Evolutionary conservation across 2,329 filamentous ascomycete genomes (phyloP), one percentile per base, ranked within the genome.

Genomic region (Shiraia sp.): DNA sequence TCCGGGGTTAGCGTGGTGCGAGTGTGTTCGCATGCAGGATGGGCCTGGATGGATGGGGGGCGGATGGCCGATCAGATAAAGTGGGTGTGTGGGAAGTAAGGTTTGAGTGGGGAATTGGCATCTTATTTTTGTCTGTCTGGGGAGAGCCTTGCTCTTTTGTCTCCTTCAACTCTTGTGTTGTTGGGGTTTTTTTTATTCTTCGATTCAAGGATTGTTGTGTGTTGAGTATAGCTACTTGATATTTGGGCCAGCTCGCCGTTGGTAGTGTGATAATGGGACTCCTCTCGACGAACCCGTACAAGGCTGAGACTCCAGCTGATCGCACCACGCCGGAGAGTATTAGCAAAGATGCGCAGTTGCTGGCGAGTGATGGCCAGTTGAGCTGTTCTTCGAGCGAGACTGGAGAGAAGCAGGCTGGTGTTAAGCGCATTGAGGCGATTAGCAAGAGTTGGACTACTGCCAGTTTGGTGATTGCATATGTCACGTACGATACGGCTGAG

Each of bases 341-440:
- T 24, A 42, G 31, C 3, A 54, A 54, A 10, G 41, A 50, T 24
- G 19, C 32, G 1, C 40, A 47, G 4, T 41, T 13, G 34, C 28
- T 4, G 36, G 27, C 33, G 48, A 47, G 2, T 16, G 22, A 38
- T 25, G 31, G 15, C 2, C 27, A 26, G 5, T 38, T 36, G 6
- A 38, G 35, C 29, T 44, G 57, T 24, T 43, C 40, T 13, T 35
- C 34, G 2, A 47, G 49, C 13, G 42, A 49, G 3, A 10, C 10
- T 1, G 26, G 32, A 6, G 45, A 47, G 10, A 61, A 63, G 6
- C 75, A 78, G 53, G 70, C 70, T 24, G 76, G 76, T 45, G 75
- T 79, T 26, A 72, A 72, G 59, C 71, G 70, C 16, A 68, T 75
- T 2, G 75, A 79, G 49, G 75, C 72, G 17, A 72, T 78, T 36